Percentiles rank a stretch among this genome's conserved stretches.
Evolutionary conservation across 2,329 filamentous ascomycete species (phyloP).

Genomic region (Cercospora sp.): DNA sequence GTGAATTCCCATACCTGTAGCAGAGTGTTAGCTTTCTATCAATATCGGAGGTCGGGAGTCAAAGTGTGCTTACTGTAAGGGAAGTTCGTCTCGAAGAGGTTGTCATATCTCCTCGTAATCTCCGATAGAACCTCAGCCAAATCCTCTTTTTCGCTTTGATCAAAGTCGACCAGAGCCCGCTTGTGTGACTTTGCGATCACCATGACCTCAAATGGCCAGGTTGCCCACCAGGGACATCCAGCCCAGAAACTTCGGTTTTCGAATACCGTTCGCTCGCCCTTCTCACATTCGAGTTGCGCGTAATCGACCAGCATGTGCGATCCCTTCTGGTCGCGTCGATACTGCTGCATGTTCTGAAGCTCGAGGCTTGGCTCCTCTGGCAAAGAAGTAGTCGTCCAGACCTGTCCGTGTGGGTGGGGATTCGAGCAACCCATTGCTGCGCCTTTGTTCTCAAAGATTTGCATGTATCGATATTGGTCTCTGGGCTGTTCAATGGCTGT

Average conservation of each 20-base stretch:
- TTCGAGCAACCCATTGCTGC: constrained; percentile 98
- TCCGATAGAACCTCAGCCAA: constrained; percentile 85
- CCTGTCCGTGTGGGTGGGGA: constrained; percentile 93
- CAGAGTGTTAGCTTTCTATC: neutral
- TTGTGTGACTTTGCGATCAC: constrained; percentile 82
- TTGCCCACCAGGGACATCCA: constrained; percentile 95
- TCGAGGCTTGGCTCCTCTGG: constrained; percentile 88
- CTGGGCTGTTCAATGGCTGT: constrained; percentile 57
- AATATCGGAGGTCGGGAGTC: neutral
- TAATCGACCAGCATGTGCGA: constrained; percentile 84
- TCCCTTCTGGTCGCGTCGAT: constrained; percentile 69
- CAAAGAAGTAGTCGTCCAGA: constrained; percentile 90
- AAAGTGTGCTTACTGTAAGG: constrained; percentile 70
- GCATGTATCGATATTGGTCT: constrained; percentile 91
- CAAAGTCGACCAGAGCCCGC: constrained; percentile 79
- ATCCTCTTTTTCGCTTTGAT: constrained; percentile 65
- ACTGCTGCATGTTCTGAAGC: constrained; percentile 74
- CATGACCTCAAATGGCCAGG: constrained; percentile 96
- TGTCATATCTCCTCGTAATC: constrained; percentile 89
- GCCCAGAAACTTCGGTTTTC: constrained; percentile 83
- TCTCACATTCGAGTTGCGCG: constrained; percentile 75
- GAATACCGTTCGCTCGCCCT: constrained; percentile 82
- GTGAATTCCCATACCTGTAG: constrained; percentile 80
- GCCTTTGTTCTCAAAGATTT: constrained; percentile 99
- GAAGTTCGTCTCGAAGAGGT: constrained; percentile 94